A percentile compares a stretch with the other conserved stretches of the same genome.
Conservation (phyloP, 306 rosid genomes). For the Medicago arabica region DNA sequence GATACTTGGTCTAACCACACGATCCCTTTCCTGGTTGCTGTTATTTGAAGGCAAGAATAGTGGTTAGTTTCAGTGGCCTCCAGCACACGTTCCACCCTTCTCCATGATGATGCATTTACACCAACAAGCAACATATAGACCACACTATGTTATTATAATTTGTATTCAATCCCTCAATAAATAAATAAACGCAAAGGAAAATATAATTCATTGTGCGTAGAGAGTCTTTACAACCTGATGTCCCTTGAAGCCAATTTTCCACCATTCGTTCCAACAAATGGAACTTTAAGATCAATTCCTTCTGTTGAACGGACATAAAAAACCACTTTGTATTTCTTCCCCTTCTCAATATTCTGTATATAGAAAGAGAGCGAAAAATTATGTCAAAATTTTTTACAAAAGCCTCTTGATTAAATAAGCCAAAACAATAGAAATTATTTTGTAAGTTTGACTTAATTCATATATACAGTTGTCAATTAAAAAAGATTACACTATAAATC, state of each 20-base stretch:
- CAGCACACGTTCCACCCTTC: constrained; percentile 9
- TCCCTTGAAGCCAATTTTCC: constrained; percentile 51
- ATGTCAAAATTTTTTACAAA: not conserved
- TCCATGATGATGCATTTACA: constrained; percentile 30
- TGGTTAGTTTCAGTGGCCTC: constrained; percentile 26
- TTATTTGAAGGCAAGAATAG: constrained; percentile 38
- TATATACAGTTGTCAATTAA: no score
- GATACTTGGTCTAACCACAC: constrained; percentile 48
- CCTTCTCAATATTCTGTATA: constrained; percentile 68
- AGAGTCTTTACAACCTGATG: constrained; percentile 6
- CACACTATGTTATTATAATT: not conserved
- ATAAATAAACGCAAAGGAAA: not conserved
- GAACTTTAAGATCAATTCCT: constrained; percentile 52
- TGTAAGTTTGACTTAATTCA: no score
- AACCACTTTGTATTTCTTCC: constrained; percentile 60
- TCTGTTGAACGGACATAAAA: constrained; percentile 49
- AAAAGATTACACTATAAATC: no score
- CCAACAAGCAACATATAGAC: not conserved
- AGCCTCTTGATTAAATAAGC: not conserved
- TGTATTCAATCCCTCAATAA: not conserved
- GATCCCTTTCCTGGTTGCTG: constrained; percentile 20
- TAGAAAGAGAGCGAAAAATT: no score
- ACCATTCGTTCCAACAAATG: constrained; percentile 52
- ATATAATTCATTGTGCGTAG: not conserved
- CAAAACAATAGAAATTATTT: no score